Percentiles rank a stretch among this genome's conserved stretches.
phyloP scores from a whole-genome alignment of 83 land plant species.

The Picea engelmannii region DNA sequence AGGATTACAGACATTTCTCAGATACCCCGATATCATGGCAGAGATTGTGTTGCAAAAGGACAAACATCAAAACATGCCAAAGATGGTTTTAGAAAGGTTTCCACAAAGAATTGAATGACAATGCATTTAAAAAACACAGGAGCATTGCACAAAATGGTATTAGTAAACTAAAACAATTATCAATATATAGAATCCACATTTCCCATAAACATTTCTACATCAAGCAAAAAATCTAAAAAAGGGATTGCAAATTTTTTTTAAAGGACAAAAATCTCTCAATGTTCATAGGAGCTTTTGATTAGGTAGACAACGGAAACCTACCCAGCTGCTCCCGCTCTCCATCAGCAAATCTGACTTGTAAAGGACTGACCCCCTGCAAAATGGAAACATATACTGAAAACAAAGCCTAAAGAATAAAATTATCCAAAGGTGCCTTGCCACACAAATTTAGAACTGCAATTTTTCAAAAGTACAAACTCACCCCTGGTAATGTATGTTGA shows the following conservation, averaged over 20 bases:
- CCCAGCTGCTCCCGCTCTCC: slow-evolving; percentile 97
- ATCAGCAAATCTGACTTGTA: slow-evolving; percentile 99
- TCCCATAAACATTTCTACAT: too few relatives aligned
- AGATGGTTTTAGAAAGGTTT: too few relatives aligned
- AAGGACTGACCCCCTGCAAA: slow-evolving; percentile 83
- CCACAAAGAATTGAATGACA: too few relatives aligned
- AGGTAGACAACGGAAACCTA: slow-evolving; percentile 25
- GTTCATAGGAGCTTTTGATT: too few relatives aligned
- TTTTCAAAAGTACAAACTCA: slow-evolving; percentile 24
- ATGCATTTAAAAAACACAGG: too few relatives aligned
- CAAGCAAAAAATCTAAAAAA: too few relatives aligned
- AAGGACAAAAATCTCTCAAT: too few relatives aligned
- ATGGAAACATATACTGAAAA: slow-evolving; percentile 10
- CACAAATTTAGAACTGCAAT: not conserved
- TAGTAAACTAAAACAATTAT: too few relatives aligned
- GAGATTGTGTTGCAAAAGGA: too few relatives aligned
- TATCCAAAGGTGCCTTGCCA: not conserved
- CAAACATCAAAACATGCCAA: not conserved
- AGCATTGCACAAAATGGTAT: too few relatives aligned
- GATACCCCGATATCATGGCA: not conserved
- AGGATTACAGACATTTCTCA: not conserved
- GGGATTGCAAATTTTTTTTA: too few relatives aligned
- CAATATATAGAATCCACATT: not conserved
- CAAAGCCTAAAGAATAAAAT: not conserved
- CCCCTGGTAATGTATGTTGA: slow-evolving; percentile 93